These are phyloP conservation scores for Paramecium caudatum DNA, from an alignment of 73 alveolate genomes.

Conservation along the genomic window DNA sequence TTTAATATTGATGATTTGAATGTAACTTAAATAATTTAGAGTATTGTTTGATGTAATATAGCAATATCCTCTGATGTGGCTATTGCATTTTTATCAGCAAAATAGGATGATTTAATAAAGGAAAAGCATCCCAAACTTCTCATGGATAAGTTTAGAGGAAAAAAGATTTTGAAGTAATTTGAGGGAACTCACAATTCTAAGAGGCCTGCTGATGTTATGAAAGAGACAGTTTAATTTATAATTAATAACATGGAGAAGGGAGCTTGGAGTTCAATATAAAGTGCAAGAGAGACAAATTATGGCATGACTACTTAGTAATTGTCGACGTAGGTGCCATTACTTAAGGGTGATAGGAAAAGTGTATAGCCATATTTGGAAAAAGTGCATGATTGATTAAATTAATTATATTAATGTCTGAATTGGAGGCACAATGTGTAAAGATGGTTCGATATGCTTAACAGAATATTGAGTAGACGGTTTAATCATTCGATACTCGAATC, in stretches of 20 bases:
- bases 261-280: neutral
- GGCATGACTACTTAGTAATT: too few relatives aligned
- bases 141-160: slow-evolving; percentile 1
- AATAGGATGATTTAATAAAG: slow-evolving; percentile 9
- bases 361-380: neutral
- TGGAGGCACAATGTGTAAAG: slow-evolving; percentile 9
- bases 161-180: neutral
- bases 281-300: neutral
- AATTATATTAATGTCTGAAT: neutral
- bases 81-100: slow-evolving; percentile 12
- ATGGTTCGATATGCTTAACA: neutral
- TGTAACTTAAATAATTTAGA: neutral
- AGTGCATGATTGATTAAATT: neutral
- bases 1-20: slow-evolving; percentile 62
- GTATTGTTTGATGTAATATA: neutral
- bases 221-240: slow-evolving; percentile 9
- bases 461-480: neutral
- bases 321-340: neutral
- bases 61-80: neutral
- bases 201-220: slow-evolving; percentile 60
- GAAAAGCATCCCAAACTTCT: slow-evolving; percentile 16
- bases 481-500: neutral
- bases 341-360: slow-evolving; percentile 3
- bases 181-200: slow-evolving; percentile 55
- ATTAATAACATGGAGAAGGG: neutral